These are phyloP conservation scores for Penicillium daleae DNA, from an alignment of 495 filamentous ascomycete genomes.

Conservation along the genomic window DNA sequence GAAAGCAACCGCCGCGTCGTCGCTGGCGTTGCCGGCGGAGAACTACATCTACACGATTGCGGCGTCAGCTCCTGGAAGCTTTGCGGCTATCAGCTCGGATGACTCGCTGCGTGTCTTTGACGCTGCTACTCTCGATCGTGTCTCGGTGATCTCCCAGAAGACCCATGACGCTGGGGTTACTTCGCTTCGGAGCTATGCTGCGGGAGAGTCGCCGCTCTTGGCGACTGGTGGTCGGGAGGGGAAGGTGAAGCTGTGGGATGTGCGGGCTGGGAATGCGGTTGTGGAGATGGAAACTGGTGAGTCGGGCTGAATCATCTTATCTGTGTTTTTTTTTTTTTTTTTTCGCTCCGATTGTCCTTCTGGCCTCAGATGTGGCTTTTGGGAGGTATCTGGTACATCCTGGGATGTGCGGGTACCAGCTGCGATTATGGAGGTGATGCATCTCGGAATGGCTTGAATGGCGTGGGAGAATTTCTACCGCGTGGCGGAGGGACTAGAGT, in stretches of 20 bases:
- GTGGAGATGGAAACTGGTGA: conserved; percentile 47
- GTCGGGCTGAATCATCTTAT: conserved; percentile 19
- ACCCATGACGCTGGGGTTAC: conserved; percentile 52
- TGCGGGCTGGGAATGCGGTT: conserved; percentile 38
- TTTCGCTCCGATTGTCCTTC: conserved; percentile 9
- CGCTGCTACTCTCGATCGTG: conserved; percentile 40
- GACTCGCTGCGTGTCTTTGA: conserved; percentile 58
- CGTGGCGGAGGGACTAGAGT: too few relatives aligned
- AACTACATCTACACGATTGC: conserved; percentile 58
- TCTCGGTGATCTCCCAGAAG: conserved; percentile 35
- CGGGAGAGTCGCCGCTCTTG: conserved; percentile 36
- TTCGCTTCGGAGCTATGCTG: conserved; percentile 41
- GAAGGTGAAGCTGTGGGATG: conserved; percentile 52
- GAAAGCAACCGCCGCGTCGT: conserved; percentile 43
- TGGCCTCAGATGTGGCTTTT: conserved; percentile 1
- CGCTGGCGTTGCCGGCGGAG: conserved; percentile 48
- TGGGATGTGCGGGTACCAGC: background rate
- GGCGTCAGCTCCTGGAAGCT: conserved; percentile 32
- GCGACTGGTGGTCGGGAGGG: conserved; percentile 55
- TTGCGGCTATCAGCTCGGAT: conserved; percentile 60
- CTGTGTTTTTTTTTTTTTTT: conserved; percentile 9
- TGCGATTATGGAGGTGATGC: background rate
- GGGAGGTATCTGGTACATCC: background rate
- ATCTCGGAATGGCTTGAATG: conserved; percentile 11
- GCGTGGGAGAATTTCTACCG: conserved; percentile 20